Evolutionary conservation across 2,329 filamentous ascomycete genomes (phyloP).

Genomic region (Talaromyces sp.): DNA sequence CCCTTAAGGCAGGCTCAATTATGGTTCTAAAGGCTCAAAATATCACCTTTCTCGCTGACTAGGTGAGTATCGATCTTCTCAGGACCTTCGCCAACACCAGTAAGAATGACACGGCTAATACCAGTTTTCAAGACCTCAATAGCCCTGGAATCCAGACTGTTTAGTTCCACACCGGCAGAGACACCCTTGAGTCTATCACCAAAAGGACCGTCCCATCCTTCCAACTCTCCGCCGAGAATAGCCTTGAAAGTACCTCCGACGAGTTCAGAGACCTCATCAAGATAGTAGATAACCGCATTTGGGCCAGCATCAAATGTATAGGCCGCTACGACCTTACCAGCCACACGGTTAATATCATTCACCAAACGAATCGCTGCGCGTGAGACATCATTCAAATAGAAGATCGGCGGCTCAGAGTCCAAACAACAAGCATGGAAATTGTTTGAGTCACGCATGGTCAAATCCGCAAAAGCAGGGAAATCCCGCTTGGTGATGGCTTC

Average conservation of each 20-base stretch:
- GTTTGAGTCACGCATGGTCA: conserved; percentile 97
- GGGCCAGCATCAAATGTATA: conserved; percentile 98
- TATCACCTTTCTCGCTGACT: conserved; percentile 62
- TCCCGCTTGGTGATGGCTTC: conserved; percentile 71
- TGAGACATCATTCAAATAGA: conserved; percentile 95
- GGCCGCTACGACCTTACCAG: conserved; percentile 76
- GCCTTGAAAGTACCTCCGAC: conserved; percentile 76
- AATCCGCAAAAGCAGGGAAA: conserved; percentile 79
- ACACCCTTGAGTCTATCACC: conserved; percentile 50
- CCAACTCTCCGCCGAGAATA: conserved; percentile 62
- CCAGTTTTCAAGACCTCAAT: conserved; percentile 67
- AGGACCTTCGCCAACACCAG: conserved; percentile 85
- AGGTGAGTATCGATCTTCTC: conserved; percentile 73
- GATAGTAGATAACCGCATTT: conserved; percentile 94
- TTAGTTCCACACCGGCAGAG: conserved; percentile 55
- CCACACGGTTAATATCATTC: conserved; percentile 78
- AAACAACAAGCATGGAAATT: conserved; percentile 93
- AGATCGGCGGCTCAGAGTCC: conserved; percentile 95
- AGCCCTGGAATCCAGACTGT: conserved; percentile 55
- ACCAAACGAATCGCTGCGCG: conserved; percentile 82
- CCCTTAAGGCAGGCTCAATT: neutral
- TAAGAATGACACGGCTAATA: conserved; percentile 84
- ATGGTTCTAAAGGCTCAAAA: conserved; percentile 25
- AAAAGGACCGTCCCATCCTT: conserved; percentile 57
- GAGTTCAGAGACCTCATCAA: conserved; percentile 68